Evolutionary conservation across 495 filamentous ascomycete genomes (phyloP), one percentile per base, ranked within the genome.

Genomic region (Penicillium lividum): DNA sequence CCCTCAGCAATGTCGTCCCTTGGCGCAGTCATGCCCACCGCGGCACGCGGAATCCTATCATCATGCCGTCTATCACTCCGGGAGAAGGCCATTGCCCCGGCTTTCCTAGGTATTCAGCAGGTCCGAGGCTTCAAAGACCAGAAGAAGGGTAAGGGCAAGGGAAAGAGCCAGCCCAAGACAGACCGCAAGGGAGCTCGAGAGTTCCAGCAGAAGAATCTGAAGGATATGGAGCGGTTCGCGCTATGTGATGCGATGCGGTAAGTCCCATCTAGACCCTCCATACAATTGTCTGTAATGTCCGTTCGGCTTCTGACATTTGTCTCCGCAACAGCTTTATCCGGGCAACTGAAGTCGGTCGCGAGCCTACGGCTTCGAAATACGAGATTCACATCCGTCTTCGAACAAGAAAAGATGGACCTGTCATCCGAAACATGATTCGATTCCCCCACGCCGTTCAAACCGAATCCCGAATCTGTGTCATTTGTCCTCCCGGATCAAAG

Each of bases 231-330:
- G 36, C 85, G 90, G 61, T 94, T 85, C 68, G 81, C 90, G 5
- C 81, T 98, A 10, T 89, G 89, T 62, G 94, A 98, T 78, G 94
- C 94, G 7, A 95, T 98, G 86, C 84, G 93, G 90, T 93, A 82
- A 47, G 82, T 63, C 29, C 5, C 22, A 7, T 9, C 29, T 29
- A 29, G 33, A 38, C 13, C 33, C 8, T 31, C 9, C 9, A 8
- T 11, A 16, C 16, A 18, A 30, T 33, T 4, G 7, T 51, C 25
- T 18, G 13, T 4, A n/a, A 40, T 6, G 9, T 28, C 22, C 36
- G 7, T 43, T 53, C 52, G 31, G 34, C 28, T 49, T 56, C 49
- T 60, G 44, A 75, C 58, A 31, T 50, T 34, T 16, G 40, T 51
- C 54, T 42, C 44, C 61, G 29, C 38, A 36, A 34, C 61, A 97